Base-by-base conservation (phyloP, 768 basidiomycete species). In the Heimioporus sp. region DNA sequence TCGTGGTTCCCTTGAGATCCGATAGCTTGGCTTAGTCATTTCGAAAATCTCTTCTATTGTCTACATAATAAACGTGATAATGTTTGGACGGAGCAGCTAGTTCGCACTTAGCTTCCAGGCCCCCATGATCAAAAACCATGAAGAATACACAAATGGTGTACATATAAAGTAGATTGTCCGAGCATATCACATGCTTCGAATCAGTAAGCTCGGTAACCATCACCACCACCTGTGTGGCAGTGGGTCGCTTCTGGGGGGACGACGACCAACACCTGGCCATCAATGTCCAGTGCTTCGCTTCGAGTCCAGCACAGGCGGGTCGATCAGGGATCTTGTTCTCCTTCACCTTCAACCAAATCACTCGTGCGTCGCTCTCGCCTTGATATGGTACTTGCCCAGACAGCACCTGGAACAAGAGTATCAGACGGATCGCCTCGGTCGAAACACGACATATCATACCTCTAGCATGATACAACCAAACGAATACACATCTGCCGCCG, bases 361-460 rank as follows among this genome's bases (percentile, higher is more conserved):
- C 48, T 4, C 34, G 21, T 9, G 41, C 24, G 12, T 49, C 48
- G 12, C 20, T 15, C 28, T 41, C 10, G 1, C 32, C 48, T 6
- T 49, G 40, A 31, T 15, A 49, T 11, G 41, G 48, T 11, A 49
- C 16, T 13, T 49, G 15, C 11, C 48, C 48, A 20, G 48, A 49
- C 11, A 43, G 10, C 15, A 42, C 39, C 48, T 42, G 19, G 19
- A 39, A 28, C 36, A 7, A 9, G 17, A 21, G 12, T 7, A 28
- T 28, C 24, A 28, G 24, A 28, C 24, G 24, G 6, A 28, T 28
- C 24, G 1, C 24, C 24, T 28, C 24, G 3, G 24, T 7, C 24
- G 24, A 28, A 28, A 28, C 24, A 28, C 24, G 24, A 28, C 24
- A 28, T 4, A 7, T 28, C 24, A 28, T 28, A 28, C 24, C 24